Evolutionary conservation across 306 rosid genomes (phyloP).

Genomic region (Castanea mollissima): DNA sequence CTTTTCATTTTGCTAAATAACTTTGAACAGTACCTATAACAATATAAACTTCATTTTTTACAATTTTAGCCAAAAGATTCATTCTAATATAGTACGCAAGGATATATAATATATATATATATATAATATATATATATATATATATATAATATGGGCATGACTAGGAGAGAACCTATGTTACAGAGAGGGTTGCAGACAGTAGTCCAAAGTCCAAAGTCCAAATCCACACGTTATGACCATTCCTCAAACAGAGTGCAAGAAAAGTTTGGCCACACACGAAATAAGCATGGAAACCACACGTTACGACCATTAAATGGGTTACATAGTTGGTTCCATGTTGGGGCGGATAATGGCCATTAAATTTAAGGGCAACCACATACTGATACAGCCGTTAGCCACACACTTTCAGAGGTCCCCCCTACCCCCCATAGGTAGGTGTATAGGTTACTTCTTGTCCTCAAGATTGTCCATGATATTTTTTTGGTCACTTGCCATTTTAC

Average conservation of each 20-base stretch:
- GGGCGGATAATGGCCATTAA: not conserved
- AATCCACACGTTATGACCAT: not conserved
- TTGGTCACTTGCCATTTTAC: slow-evolving; percentile 30
- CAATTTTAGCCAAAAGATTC: too few relatives aligned
- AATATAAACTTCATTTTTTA: too few relatives aligned
- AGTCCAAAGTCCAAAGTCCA: not conserved
- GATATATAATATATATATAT: too few relatives aligned
- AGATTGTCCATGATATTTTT: slow-evolving; percentile 21
- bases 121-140: too few relatives aligned
- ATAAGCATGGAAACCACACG: slow-evolving; percentile 4
- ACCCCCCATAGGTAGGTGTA: not conserved
- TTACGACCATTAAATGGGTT: not conserved
- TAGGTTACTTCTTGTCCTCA: slow-evolving; percentile 14
- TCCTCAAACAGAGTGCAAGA: not conserved
- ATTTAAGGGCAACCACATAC: not conserved
- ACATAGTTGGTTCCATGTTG: not conserved
- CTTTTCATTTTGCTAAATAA: too few relatives aligned
- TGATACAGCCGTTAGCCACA: too few relatives aligned
- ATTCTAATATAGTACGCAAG: too few relatives aligned
- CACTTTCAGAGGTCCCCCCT: not conserved
- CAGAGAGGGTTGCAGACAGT: not conserved
- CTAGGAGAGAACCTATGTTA: not conserved
- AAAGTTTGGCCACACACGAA: not conserved
- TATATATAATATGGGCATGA: too few relatives aligned
- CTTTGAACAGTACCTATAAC: too few relatives aligned